Evolutionary conservation across 495 filamentous ascomycete species (phyloP).

Genomic region (Penicillium angulare): DNA sequence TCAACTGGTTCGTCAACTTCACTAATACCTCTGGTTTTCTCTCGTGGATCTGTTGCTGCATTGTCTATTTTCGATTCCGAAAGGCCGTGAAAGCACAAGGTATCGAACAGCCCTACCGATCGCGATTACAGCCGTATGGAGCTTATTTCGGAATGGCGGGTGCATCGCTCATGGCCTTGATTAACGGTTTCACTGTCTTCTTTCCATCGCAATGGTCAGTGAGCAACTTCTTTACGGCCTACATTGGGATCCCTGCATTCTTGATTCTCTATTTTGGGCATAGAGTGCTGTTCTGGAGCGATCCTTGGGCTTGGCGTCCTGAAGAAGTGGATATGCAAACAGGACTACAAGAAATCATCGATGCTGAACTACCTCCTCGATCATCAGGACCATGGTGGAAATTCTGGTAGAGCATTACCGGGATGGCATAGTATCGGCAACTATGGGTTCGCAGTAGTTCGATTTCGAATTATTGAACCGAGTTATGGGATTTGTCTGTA

Average conservation of each 20-base stretch:
- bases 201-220: slow-evolving; percentile 54
- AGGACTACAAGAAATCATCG: slow-evolving; percentile 52
- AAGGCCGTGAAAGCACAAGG: slow-evolving; percentile 51
- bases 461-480: too few species aligned
- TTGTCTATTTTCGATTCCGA: slow-evolving; percentile 61
- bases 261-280: slow-evolving; percentile 56
- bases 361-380: slow-evolving; percentile 44
- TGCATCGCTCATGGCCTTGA: slow-evolving; percentile 51
- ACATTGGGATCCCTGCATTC: slow-evolving; percentile 62
- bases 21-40: slow-evolving; percentile 61
- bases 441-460: too few species aligned
- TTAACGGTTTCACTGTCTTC: slow-evolving; percentile 65
- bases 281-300: slow-evolving; percentile 40
- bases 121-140: slow-evolving; percentile 52
- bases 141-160: slow-evolving; percentile 47
- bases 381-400: slow-evolving; percentile 33
- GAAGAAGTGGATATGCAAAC: slow-evolving; percentile 58
- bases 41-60: slow-evolving; percentile 58
- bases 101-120: slow-evolving; percentile 54
- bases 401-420: slow-evolving; percentile 13
- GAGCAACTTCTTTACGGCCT: slow-evolving; percentile 57
- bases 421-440: too few species aligned
- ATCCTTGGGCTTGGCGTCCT: slow-evolving; percentile 52
- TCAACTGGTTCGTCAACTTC: slow-evolving; percentile 59
- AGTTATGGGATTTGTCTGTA: too few species aligned